Conservation (phyloP, 2,329 filamentous ascomycete species). For the Ophiocordyceps australis region DNA sequence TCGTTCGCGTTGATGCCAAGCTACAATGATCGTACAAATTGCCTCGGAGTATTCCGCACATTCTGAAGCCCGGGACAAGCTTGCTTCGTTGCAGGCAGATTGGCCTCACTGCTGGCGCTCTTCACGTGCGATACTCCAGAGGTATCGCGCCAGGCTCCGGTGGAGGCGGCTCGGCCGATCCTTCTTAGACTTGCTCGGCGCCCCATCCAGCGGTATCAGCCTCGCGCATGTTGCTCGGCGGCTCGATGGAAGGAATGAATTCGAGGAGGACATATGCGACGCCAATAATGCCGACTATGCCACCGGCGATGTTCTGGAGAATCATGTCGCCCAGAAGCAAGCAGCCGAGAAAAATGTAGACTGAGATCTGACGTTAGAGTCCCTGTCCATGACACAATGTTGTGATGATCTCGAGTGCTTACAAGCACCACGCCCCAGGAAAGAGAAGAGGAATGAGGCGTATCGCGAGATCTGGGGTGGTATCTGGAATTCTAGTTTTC, state of each 20-base stretch:
- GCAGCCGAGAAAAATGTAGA: conserved; percentile 90
- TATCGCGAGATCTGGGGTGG: conserved; percentile 85
- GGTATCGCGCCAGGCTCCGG: conserved; percentile 1
- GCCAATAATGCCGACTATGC: conserved; percentile 61
- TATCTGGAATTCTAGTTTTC: conserved; percentile 75
- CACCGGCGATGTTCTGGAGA: conserved; percentile 58
- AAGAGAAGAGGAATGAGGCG: conserved; percentile 95
- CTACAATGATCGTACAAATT: too few species aligned
- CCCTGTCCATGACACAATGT: conserved; percentile 1
- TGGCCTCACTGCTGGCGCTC: too few species aligned
- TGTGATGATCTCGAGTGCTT: conserved; percentile 21
- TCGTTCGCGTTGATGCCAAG: too few species aligned
- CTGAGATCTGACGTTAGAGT: conserved; percentile 22
- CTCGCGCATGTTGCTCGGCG: conserved; percentile 67
- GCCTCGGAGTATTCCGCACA: too few species aligned
- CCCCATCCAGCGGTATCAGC: conserved; percentile 54
- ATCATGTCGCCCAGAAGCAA: conserved; percentile 55
- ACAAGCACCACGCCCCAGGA: conserved; percentile 90
- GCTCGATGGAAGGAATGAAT: conserved; percentile 63
- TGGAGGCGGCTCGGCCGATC: background rate
- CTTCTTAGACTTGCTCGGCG: conserved; percentile 51
- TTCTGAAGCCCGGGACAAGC: too few species aligned
- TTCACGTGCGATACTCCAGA: too few species aligned
- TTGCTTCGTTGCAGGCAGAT: too few species aligned
- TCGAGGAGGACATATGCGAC: conserved; percentile 60